A percentile compares a stretch with the other conserved stretches of the same genome.
Conservation (phyloP, 2,329 filamentous ascomycete species). For the Monosporascus ibericus region DNA sequence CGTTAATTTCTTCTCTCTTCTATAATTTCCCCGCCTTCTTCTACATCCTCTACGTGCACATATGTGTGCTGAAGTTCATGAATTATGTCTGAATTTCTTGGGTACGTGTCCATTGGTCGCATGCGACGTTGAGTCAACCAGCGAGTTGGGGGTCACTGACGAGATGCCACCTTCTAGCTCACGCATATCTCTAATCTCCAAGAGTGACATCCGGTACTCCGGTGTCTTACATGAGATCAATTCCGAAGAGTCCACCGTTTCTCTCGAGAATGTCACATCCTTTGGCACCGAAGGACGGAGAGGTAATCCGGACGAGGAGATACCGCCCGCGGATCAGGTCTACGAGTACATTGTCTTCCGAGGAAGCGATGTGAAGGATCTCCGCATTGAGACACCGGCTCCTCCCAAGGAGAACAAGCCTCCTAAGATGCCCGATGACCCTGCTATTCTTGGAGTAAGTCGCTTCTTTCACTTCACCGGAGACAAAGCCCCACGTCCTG, state of each 20-base stretch:
- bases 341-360: constrained; percentile 99
- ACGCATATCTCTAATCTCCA: constrained; percentile 93
- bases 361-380: constrained; percentile 96
- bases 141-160: constrained; percentile 9
- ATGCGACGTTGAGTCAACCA: neutral
- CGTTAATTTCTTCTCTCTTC: constrained; percentile 4
- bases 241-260: constrained; percentile 92
- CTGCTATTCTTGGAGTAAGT: constrained; percentile 96
- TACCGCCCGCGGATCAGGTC: constrained; percentile 75
- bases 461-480: constrained; percentile 2
- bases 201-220: constrained; percentile 96
- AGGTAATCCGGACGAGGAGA: constrained; percentile 71
- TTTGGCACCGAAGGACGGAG: constrained; percentile 91
- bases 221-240: constrained; percentile 97
- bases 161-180: constrained; percentile 49
- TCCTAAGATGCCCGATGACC: constrained; percentile 82
- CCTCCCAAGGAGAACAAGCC: constrained; percentile 69
- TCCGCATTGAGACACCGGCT: constrained; percentile 78
- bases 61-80: constrained; percentile 14
- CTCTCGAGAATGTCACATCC: constrained; percentile 91
- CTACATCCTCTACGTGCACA: constrained; percentile 14
- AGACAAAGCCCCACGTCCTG: constrained; percentile 7
- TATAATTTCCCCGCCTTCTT: constrained; percentile 2
- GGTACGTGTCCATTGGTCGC: constrained; percentile 32
- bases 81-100: constrained; percentile 55